Conservation (phyloP, 129 eudicot species). For the Ambrosia artemisiifolia region DNA sequence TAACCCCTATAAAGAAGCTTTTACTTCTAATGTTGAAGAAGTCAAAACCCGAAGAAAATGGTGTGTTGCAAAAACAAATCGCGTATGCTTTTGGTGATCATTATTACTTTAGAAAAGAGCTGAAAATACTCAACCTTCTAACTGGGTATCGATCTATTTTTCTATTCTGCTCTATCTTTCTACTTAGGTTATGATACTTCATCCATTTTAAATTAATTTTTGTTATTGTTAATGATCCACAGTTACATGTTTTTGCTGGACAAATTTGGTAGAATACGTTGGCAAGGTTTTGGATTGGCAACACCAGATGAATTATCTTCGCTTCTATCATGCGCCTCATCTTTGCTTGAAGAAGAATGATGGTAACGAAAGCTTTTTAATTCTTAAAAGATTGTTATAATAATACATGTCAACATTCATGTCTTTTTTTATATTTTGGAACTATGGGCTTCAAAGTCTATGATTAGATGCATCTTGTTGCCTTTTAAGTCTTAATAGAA, state of each 20-base stretch:
- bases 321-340: slow-evolving; percentile 73
- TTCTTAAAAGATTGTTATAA: background rate
- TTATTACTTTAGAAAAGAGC: slow-evolving; percentile 91
- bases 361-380: background rate
- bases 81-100: slow-evolving; percentile 90
- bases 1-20: slow-evolving; percentile 53
- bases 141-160: slow-evolving; percentile 61
- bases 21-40: slow-evolving; percentile 75
- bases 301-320: slow-evolving; percentile 74
- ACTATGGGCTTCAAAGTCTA: background rate
- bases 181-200: background rate
- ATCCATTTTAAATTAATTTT: background rate
- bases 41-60: slow-evolving; percentile 49
- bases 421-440: background rate
- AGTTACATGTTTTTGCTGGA: slow-evolving; percentile 85
- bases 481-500: too few species aligned
- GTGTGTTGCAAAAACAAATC: slow-evolving; percentile 55
- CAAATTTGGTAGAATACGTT: slow-evolving; percentile 85
- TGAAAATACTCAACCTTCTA: slow-evolving; percentile 80
- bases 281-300: slow-evolving; percentile 90
- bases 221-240: slow-evolving; percentile 17
- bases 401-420: background rate
- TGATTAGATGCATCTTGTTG: background rate
- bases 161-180: slow-evolving; percentile 2
- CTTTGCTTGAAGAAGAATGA: slow-evolving; percentile 61